These are phyloP conservation scores for Entonaema liquescens DNA, from an alignment of 495 filamentous ascomycete genomes.

Conservation along the genomic window DNA sequence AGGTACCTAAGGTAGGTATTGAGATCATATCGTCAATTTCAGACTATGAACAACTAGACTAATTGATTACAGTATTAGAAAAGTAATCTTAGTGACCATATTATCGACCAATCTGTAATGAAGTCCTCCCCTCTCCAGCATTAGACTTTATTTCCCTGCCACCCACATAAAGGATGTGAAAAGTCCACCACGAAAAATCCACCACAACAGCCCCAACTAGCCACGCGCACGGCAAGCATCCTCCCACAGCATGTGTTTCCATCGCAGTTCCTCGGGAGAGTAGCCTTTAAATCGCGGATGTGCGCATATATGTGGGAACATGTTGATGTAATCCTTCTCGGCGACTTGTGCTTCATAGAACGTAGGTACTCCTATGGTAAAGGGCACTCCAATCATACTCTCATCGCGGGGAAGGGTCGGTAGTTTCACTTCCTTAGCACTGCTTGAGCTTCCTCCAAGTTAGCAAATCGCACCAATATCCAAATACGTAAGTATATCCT, in stretches of 20 bases:
- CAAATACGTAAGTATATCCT: background rate
- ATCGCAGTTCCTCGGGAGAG: conserved; percentile 20
- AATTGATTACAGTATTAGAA: background rate
- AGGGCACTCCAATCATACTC: background rate
- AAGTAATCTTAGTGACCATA: background rate
- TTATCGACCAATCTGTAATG: background rate
- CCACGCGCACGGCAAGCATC: background rate
- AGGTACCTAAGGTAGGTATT: too few species aligned
- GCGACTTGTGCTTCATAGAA: background rate
- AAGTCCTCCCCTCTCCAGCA: background rate
- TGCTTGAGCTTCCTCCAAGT: background rate
- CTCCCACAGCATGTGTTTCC: background rate
- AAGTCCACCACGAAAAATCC: background rate
- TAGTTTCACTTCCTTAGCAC: background rate
- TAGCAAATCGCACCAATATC: background rate
- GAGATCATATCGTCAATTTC: background rate
- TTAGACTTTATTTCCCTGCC: background rate
- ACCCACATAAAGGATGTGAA: background rate
- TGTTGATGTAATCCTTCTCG: background rate
- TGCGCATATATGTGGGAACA: background rate
- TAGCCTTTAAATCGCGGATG: background rate
- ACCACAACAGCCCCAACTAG: too few species aligned
- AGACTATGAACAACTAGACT: background rate
- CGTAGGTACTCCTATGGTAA: background rate
- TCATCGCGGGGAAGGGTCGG: background rate